Percentiles rank a stretch among this genome's conserved stretches.
Conservation (phyloP, 2,329 filamentous ascomycete species). For the Colletotrichum limetticola region DNA sequence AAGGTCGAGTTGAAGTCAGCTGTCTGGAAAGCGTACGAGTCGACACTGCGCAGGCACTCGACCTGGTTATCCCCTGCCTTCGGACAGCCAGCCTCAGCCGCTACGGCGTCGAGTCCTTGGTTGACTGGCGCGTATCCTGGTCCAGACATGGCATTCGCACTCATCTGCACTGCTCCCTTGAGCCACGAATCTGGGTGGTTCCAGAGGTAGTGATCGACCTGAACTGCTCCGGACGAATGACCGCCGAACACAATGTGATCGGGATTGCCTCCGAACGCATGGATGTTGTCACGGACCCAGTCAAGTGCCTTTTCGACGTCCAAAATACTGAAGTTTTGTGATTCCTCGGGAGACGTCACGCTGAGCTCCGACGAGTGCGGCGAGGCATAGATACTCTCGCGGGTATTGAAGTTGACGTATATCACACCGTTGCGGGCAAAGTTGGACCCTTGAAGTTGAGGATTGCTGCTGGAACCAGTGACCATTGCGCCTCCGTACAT, state of each 20-base stretch:
- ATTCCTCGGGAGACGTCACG: slow-evolving; percentile 39
- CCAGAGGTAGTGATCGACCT: slow-evolving; percentile 55
- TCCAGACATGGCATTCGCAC: slow-evolving; percentile 52
- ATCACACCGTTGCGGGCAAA: slow-evolving; percentile 49
- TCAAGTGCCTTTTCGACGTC: slow-evolving; percentile 51
- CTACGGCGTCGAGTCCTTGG: slow-evolving; percentile 49
- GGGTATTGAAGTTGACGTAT: slow-evolving; percentile 52
- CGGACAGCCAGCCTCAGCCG: slow-evolving; percentile 49
- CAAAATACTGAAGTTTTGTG: slow-evolving; percentile 45
- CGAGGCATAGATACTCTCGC: slow-evolving; percentile 56
- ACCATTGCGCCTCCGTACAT: slow-evolving; percentile 58
- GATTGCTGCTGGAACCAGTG: slow-evolving; percentile 52
- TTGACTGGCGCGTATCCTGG: slow-evolving; percentile 50
- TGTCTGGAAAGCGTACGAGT: slow-evolving; percentile 43
- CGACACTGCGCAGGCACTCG: slow-evolving; percentile 49
- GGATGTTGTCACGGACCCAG: slow-evolving; percentile 53
- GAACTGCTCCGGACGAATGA: slow-evolving; percentile 49
- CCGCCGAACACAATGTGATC: slow-evolving; percentile 57
- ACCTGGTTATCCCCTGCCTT: slow-evolving; percentile 44
- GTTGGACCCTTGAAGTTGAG: slow-evolving; percentile 48
- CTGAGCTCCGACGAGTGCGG: slow-evolving; percentile 52
- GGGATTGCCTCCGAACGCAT: slow-evolving; percentile 55
- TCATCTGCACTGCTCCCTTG: slow-evolving; percentile 52
- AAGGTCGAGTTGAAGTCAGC: slow-evolving; percentile 48
- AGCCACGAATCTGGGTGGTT: slow-evolving; percentile 51